A percentile compares a stretch with the other conserved stretches of the same genome.
phyloP scores from a whole-genome alignment of 257 asterid species.

The Solanum gracilifrons region DNA sequence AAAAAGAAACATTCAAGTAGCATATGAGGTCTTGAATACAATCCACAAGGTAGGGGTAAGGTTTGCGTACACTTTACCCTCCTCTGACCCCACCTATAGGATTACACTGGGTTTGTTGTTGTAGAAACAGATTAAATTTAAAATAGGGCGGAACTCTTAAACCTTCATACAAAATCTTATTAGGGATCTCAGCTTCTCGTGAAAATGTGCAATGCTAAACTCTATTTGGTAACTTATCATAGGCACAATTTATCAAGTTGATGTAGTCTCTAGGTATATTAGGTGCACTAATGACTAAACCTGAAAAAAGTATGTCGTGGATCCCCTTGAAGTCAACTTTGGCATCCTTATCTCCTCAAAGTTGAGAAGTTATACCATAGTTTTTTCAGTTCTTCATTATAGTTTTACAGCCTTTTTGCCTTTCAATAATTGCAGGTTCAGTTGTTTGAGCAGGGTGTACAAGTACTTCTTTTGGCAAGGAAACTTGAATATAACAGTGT shows the following conservation, averaged over 20 bases:
- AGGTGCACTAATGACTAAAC: background rate
- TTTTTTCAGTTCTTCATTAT: background rate
- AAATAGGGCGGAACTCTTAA: background rate
- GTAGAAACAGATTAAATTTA: background rate
- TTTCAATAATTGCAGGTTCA: conserved; percentile 56
- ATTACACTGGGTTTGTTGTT: background rate
- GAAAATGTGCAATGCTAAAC: background rate
- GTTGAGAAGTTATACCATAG: background rate
- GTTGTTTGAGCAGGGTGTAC: conserved; percentile 83
- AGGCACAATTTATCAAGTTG: background rate
- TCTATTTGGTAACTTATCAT: background rate
- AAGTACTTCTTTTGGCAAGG: conserved; percentile 91
- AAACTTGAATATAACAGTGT: conserved; percentile 53
- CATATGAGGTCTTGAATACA: background rate
- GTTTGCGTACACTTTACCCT: background rate
- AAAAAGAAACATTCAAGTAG: background rate
- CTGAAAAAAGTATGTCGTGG: background rate
- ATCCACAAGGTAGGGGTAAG: background rate
- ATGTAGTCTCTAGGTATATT: background rate
- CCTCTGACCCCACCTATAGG: background rate
- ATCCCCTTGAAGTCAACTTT: background rate
- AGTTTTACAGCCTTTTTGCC: background rate
- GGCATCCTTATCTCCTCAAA: background rate
- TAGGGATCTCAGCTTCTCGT: background rate
- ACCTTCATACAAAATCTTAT: background rate